phyloP scores from a whole-genome alignment of 345 rosid species.

The Arabidopsis thaliana region TAIR10.1 NC_003071.7:15287001-15287500 shows the following conservation, averaged over 20 bases:
- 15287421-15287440: background rate
- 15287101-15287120: slow-evolving; percentile 68
- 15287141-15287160: slow-evolving; percentile 49
- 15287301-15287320: background rate
- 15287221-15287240: background rate
- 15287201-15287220: background rate
- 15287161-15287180: slow-evolving; percentile 31
- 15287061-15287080: slow-evolving; percentile 73
- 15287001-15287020: slow-evolving; percentile 29
- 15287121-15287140: slow-evolving; percentile 71
- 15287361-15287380: background rate
- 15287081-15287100: slow-evolving; percentile 55
- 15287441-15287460: background rate
- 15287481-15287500: slow-evolving; percentile 18
- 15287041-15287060: slow-evolving; percentile 61
- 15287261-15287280: background rate
- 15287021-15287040: slow-evolving; percentile 27
- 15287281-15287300: background rate
- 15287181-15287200: background rate
- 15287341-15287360: background rate
- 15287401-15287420: background rate
- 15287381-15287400: background rate
- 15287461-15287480: slow-evolving; percentile 29
- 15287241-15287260: background rate
- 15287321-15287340: background rate